Percentiles rank a stretch among this genome's conserved stretches.
Conservation (phyloP, 2,329 filamentous ascomycete species). For the Calonectria leucothoes region DNA sequence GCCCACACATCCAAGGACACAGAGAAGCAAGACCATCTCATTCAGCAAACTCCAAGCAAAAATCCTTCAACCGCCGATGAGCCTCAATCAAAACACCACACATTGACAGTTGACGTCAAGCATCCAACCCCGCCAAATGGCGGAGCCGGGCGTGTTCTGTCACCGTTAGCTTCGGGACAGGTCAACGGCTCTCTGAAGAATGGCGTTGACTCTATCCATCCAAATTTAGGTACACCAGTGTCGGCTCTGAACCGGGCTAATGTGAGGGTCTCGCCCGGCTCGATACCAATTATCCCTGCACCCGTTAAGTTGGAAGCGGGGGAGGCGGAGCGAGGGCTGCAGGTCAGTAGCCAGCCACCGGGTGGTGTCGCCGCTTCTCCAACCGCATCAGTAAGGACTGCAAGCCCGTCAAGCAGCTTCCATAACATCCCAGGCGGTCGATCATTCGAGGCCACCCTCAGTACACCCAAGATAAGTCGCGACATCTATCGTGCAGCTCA, state of each 20-base stretch:
- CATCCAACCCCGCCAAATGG: conserved; percentile 15
- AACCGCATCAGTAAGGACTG: conserved; percentile 32
- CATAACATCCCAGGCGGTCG: conserved; percentile 37
- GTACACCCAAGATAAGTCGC: conserved; percentile 43
- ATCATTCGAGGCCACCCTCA: conserved; percentile 39
- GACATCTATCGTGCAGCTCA: conserved; percentile 42
- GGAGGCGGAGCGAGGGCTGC: conserved; percentile 19
- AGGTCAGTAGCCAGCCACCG: conserved; percentile 19
- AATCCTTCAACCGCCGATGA: neutral
- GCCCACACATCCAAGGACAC: conserved; percentile 32
- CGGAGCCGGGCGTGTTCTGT: conserved; percentile 24
- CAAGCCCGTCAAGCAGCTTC: conserved; percentile 39
- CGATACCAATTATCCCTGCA: conserved; percentile 35
- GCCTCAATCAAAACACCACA: neutral
- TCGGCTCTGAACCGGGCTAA: conserved; percentile 15
- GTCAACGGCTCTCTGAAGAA: conserved; percentile 25
- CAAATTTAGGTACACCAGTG: conserved; percentile 1
- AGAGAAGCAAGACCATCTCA: conserved; percentile 11
- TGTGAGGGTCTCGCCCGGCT: conserved; percentile 19
- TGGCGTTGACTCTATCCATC: conserved; percentile 19
- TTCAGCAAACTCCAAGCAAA: conserved; percentile 20
- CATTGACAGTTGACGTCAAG: conserved; percentile 4
- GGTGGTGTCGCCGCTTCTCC: conserved; percentile 28
- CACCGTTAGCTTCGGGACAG: conserved; percentile 19
- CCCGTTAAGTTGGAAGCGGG: conserved; percentile 37